Evolutionary conservation across 331 rosid genomes (phyloP), one percentile per base, ranked within the genome.

Genomic region (Saraca asoca): DNA sequence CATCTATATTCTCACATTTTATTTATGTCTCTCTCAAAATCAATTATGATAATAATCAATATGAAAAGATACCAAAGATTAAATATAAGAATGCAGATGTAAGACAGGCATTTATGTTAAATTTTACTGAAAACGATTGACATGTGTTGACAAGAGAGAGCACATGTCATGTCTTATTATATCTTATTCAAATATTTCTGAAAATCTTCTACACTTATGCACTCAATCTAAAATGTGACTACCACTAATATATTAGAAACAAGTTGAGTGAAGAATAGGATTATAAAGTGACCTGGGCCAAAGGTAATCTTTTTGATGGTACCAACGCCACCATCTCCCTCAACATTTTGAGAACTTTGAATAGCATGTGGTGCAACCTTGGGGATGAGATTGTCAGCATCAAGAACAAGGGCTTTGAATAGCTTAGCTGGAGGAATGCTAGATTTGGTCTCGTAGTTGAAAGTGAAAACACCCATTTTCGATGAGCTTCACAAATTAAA

Each of bases 261-360:
- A 24, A 24, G 31, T 24, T 24, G 31, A 24, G 1, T 24, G 31
- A 24, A 24, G 31, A 24, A 24, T 24, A 3, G 31, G 31, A 24
- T 24, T 1, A 24, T 9, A 16, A n/a, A 20, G 12, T 46, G 19
- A 50, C 54, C 75, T 60, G 56, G 44, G 19, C 15, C 19, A 15
- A 60, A 15, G 24, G 11, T 41, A 7, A 71, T 29, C 52, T 60
- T 61, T 15, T 42, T 61, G 45, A 71, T 51, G 56, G 83, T 64
- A 51, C 90, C 90, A 11, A 64, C 70, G 0, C 87, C 87, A 0
- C 90, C 87, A 57, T 79, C 58, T 58, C 85, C 87, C 67, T 77
- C 80, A 12, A 82, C 5, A 37, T 62, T 50, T 20, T 82, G 80
- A 5, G 64, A 0, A 4, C 59, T 37, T 49, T 74, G 38, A 5